Conservation (phyloP, 306 rosid genomes). For the Vigna radiata region DNA sequence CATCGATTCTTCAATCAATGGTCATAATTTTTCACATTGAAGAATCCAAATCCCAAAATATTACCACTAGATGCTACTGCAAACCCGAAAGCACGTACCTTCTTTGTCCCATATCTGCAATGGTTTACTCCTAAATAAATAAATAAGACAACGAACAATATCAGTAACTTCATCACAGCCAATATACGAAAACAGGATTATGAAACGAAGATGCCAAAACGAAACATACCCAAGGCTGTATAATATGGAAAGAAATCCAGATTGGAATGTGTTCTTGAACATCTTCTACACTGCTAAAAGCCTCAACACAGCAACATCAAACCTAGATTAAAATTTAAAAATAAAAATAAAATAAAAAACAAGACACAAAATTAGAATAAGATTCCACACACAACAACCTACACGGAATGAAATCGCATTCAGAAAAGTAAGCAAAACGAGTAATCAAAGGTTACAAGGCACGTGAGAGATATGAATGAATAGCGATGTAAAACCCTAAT, state of each 20-base stretch:
- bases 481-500: constrained; percentile 31
- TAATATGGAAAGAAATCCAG: constrained; percentile 91
- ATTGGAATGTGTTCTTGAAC: constrained; percentile 98
- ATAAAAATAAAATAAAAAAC: neutral
- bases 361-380: neutral
- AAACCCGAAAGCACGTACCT: constrained; percentile 59
- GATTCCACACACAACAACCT: constrained; percentile 4
- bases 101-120: constrained; percentile 99
- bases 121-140: constrained; percentile 81
- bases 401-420: neutral
- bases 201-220: constrained; percentile 17
- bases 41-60: neutral
- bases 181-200: neutral
- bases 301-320: constrained; percentile 17
- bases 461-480: neutral
- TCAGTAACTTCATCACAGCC: constrained; percentile 41
- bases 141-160: constrained; percentile 9
- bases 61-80: neutral
- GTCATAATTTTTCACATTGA: neutral
- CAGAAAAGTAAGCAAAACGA: neutral
- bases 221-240: constrained; percentile 90
- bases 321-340: neutral
- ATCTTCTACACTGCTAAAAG: constrained; percentile 53
- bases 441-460: neutral
- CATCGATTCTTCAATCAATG: neutral